Conservation (phyloP, 2,329 filamentous ascomycete genomes). For the Clarireedia sp. region DNA sequence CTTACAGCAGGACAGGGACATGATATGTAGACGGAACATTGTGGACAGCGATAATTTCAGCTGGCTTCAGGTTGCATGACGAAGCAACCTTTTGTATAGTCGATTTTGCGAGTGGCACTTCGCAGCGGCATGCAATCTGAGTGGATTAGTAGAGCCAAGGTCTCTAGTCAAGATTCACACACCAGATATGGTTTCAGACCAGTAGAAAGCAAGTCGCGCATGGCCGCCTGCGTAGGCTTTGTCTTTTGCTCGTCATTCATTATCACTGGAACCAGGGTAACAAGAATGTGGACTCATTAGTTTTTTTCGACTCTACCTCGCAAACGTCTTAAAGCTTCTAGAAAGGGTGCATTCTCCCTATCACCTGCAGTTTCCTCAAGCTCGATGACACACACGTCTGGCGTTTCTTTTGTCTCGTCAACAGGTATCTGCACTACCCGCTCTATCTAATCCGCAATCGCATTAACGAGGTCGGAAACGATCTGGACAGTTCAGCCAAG, state of each 20-base stretch:
- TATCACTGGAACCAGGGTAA: conserved; percentile 73
- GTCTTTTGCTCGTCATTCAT: conserved; percentile 71
- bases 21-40: conserved; percentile 93
- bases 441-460: conserved; percentile 88
- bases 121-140: conserved; percentile 87
- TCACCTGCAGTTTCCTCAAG: conserved; percentile 64
- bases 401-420: conserved; percentile 71
- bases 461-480: conserved; percentile 85
- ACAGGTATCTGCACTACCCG: conserved; percentile 77
- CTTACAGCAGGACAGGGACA: conserved; percentile 78
- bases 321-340: conserved; percentile 78
- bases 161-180: not conserved
- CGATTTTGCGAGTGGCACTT: conserved; percentile 60
- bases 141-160: not conserved
- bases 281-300: conserved; percentile 83
- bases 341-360: conserved; percentile 79
- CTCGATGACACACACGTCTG: conserved; percentile 75
- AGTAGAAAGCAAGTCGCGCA: conserved; percentile 48
- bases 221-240: conserved; percentile 89
- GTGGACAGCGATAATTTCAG: conserved; percentile 83
- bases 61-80: conserved; percentile 76
- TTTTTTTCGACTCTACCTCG: conserved; percentile 61
- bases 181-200: not conserved
- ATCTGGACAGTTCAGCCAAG: conserved; percentile 87
- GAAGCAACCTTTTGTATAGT: conserved; percentile 82